Evolutionary conservation across 208 protist species (phyloP), one percentile per base, ranked within the genome.

Genomic region (Acanthamoeba culbertsoni): DNA sequence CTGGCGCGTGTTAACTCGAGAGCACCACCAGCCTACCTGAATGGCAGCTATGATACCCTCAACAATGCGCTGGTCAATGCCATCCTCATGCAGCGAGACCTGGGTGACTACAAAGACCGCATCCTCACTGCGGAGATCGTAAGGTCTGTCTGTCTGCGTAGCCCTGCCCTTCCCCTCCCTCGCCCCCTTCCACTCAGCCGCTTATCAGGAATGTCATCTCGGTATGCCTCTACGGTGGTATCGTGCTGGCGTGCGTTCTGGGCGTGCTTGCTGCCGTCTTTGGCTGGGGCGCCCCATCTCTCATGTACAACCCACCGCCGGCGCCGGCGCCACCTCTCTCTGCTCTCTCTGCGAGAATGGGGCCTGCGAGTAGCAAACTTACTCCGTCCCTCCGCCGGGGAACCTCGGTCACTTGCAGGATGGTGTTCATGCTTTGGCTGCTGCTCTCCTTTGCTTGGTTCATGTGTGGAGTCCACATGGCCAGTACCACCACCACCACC

Each of bases 361-460:
- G 48, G 48, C n/a, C n/a, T n/a, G 18, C 18, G 23, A 62, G 55
- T 62, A 62, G 23, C 55, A 62, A 62, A 62, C 55, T n/a, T 62
- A 62, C 20, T 62, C 55, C 23, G 18, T 62, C 55, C 18, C 23
- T 62, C 55, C 23, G 20, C 23, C 18, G 63, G 10, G 35, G 63
- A 8, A 14, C n/a, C 63, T 26, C 42, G 73, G 16, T 28, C 48
- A 7, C 7, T 7, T 6, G 26, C 23, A 90, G 82, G 48, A 90
- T 90, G 82, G 82, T 68, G 31, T 59, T 68, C 55, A 59, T 90
- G 82, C 37, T 90, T 18, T 90, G 82, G 82, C 82, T 90, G 12
- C 16, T 90, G 82, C 82, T 90, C 51, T 90, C 53, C n/a, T 40
- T 65, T 33, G 35, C 82, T 12, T 90, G 82, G 82, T 68, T 90